Percentiles rank a stretch among this genome's conserved stretches.
These are phyloP conservation scores for Fusarium equiseti DNA, from an alignment of 2,329 filamentous ascomycete species.

Conservation along the genomic window DNA sequence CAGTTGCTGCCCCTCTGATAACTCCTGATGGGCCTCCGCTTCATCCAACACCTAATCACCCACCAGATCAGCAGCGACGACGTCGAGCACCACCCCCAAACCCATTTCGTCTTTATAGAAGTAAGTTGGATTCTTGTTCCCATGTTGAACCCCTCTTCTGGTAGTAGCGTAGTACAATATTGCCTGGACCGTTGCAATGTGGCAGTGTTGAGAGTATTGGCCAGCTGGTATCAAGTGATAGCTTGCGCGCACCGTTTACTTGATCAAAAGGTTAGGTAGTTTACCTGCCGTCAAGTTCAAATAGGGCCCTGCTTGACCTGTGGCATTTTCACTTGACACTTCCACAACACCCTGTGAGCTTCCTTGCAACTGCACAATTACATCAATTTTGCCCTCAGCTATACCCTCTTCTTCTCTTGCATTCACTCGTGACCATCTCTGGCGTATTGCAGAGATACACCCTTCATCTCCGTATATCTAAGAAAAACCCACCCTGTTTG, in stretches of 20 bases:
- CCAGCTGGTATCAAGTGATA: constrained; percentile 23
- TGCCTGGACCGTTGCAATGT: neutral
- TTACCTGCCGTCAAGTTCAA: neutral
- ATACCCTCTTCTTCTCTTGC: neutral
- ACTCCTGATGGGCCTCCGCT: constrained; percentile 43
- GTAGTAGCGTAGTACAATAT: neutral
- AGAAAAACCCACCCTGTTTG: neutral
- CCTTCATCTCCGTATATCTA: neutral
- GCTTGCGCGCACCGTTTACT: neutral
- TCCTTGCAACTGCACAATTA: neutral
- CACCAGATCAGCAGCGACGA: constrained; percentile 40
- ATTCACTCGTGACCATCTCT: neutral
- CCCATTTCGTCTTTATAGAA: constrained; percentile 54
- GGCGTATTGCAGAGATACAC: neutral
- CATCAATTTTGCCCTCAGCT: neutral
- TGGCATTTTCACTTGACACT: neutral
- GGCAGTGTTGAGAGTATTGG: constrained; percentile 17
- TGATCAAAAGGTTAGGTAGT: neutral
- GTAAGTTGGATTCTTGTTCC: constrained; percentile 45
- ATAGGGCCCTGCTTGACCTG: neutral
- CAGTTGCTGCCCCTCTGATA: constrained; percentile 32
- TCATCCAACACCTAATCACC: constrained; percentile 48
- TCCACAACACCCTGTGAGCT: neutral
- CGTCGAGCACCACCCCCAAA: constrained; percentile 50
- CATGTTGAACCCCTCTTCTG: neutral